Evolutionary conservation across 2,329 filamentous ascomycete species (phyloP).

Genomic region (Coleophoma cylindrospora): DNA sequence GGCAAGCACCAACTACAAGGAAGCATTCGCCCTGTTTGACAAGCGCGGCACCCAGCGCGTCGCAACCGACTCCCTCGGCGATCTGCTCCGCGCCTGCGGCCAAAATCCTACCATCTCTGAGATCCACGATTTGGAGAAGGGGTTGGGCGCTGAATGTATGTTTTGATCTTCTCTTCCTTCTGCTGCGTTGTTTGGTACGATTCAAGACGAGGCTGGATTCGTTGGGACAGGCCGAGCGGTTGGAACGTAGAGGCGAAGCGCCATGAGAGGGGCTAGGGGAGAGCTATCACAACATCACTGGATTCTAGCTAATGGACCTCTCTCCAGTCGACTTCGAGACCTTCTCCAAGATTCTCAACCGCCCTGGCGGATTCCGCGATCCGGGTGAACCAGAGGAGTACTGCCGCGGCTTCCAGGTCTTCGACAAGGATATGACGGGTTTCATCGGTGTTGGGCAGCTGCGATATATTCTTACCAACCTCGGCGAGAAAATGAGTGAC

Average conservation of each 20-base stretch:
- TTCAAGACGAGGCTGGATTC: too few species aligned
- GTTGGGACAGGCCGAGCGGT: not conserved
- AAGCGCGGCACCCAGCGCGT: conserved; percentile 97
- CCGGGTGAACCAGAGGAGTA: conserved; percentile 98
- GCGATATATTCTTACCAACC: conserved; percentile 94
- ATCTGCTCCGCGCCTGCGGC: conserved; percentile 91
- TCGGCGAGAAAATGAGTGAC: conserved; percentile 99
- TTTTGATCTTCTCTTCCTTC: conserved; percentile 21
- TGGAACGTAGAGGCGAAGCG: not conserved
- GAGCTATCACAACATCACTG: too few species aligned
- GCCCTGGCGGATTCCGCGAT: conserved; percentile 95
- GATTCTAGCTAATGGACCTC: too few species aligned
- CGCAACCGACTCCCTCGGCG: conserved; percentile 77
- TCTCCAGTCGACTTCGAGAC: conserved; percentile 89
- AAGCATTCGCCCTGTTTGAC: conserved; percentile 99
- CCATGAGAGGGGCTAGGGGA: not conserved
- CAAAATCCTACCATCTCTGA: conserved; percentile 96
- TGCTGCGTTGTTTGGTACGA: conserved; percentile 1
- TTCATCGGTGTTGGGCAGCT: conserved; percentile 97
- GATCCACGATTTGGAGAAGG: conserved; percentile 89
- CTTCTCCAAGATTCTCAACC: conserved; percentile 94
- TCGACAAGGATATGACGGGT: conserved; percentile 98
- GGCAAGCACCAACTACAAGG: conserved; percentile 97
- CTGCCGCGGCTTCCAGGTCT: conserved; percentile 97
- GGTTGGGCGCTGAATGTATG: conserved; percentile 86